These are phyloP conservation scores for Alectoria sarmentosa DNA, from an alignment of 495 filamentous ascomycete genomes.

Conservation along the genomic window DNA sequence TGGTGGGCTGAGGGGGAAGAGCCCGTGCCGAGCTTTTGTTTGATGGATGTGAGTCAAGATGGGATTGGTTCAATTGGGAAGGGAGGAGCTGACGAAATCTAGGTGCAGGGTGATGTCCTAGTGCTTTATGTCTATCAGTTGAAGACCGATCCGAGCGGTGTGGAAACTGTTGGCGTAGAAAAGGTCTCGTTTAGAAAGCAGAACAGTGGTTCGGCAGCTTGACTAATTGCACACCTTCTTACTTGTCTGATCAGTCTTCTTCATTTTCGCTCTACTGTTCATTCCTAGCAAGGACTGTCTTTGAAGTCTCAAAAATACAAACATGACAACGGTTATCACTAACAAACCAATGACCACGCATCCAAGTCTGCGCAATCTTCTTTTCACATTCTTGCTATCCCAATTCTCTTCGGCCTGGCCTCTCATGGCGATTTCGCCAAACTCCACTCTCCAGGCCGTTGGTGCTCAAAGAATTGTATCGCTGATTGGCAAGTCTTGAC, in stretches of 20 bases:
- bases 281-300: not conserved
- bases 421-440: slow-evolving; percentile 12
- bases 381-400: not conserved
- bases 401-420: slow-evolving; percentile 6
- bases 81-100: slow-evolving; percentile 16
- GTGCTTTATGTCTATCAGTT: slow-evolving; percentile 98
- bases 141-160: slow-evolving; percentile 79
- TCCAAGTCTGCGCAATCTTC: slow-evolving; percentile 5
- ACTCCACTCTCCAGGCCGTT: slow-evolving; percentile 15
- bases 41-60: slow-evolving; percentile 86
- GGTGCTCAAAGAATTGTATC: slow-evolving; percentile 11
- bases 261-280: not conserved
- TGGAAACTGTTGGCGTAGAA: slow-evolving; percentile 90
- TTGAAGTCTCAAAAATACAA: slow-evolving; percentile 5
- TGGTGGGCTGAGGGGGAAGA: slow-evolving; percentile 70
- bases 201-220: slow-evolving; percentile 38
- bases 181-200: slow-evolving; percentile 92
- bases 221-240: not conserved
- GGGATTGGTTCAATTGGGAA: not conserved
- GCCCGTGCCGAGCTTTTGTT: slow-evolving; percentile 87
- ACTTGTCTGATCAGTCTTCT: not conserved
- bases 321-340: slow-evolving; percentile 11
- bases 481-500: slow-evolving; percentile 12
- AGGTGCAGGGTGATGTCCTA: slow-evolving; percentile 97
- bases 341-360: slow-evolving; percentile 7